These are phyloP conservation scores for Kwoniella pini DNA, from an alignment of 768 basidiomycete species.

Conservation along the genomic window DNA sequence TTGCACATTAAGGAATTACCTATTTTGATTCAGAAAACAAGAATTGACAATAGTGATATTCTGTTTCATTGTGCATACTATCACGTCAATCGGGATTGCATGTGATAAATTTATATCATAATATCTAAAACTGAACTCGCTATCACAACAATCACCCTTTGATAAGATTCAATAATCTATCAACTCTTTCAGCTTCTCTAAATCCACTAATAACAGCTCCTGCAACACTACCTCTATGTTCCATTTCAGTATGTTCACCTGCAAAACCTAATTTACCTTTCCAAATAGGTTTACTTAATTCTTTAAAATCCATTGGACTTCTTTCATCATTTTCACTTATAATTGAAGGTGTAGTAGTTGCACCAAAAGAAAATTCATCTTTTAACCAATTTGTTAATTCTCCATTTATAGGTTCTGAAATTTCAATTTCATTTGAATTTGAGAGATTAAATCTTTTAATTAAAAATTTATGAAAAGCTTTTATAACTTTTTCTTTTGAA, in stretches of 20 bases:
- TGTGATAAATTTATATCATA: not conserved
- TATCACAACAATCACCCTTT: not conserved
- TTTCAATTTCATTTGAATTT: not conserved
- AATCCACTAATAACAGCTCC: slow-evolving; percentile 55
- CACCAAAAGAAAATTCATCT: slow-evolving; percentile 54
- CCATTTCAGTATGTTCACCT: slow-evolving; percentile 58
- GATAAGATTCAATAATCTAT: slow-evolving; percentile 38
- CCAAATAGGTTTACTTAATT: slow-evolving; percentile 53
- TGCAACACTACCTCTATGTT: slow-evolving; percentile 55
- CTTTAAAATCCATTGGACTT: slow-evolving; percentile 55
- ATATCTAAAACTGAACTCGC: not conserved
- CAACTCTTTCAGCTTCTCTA: slow-evolving; percentile 55
- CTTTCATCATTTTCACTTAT: slow-evolving; percentile 30
- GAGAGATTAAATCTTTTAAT: slow-evolving; percentile 31
- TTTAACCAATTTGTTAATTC: slow-evolving; percentile 53
- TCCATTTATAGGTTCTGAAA: slow-evolving; percentile 20
- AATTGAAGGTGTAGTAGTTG: slow-evolving; percentile 54
- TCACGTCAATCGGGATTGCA: too few species aligned
- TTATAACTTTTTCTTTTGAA: slow-evolving; percentile 28
- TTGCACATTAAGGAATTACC: too few species aligned
- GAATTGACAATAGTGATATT: too few species aligned
- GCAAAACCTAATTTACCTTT: slow-evolving; percentile 55
- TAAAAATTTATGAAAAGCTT: slow-evolving; percentile 44
- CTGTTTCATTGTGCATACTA: too few species aligned
- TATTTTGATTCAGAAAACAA: too few species aligned